phyloP scores from a whole-genome alignment of 2,329 filamentous ascomycete genomes.

The Colletotrichum falcatum region DNA sequence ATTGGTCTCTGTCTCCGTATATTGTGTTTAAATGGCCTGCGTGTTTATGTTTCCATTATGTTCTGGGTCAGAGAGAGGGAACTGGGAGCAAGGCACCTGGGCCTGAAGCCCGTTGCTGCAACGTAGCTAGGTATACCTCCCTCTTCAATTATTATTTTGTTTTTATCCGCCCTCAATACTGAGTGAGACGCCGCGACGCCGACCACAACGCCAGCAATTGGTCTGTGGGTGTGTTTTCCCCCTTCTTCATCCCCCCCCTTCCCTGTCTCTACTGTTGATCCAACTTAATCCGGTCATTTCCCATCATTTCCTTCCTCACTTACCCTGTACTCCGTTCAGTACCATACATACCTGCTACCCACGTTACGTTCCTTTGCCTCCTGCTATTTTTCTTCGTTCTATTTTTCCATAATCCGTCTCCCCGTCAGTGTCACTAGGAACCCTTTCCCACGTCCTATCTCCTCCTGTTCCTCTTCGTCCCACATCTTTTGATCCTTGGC shows the following conservation, averaged over 20 bases:
- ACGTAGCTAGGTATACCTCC: background rate
- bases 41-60: background rate
- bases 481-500: background rate
- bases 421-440: background rate
- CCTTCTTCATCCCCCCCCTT: background rate
- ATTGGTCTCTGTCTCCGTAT: background rate
- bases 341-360: background rate
- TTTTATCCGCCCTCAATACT: background rate
- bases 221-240: background rate
- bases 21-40: background rate
- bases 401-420: background rate
- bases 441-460: background rate
- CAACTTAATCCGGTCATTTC: constrained; percentile 1
- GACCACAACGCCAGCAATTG: background rate
- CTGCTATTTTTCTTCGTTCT: background rate
- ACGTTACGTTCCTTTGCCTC: background rate
- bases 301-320: background rate
- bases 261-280: background rate
- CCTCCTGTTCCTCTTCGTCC: background rate
- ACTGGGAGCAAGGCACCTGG: background rate
- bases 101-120: background rate
- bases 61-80: background rate
- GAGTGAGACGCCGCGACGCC: background rate
- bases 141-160: background rate
- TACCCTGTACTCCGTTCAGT: background rate